A percentile compares a stretch with the other conserved stretches of the same genome.
These are phyloP conservation scores for Lyophyllum semitale DNA, from an alignment of 768 basidiomycete species.

Conservation along the genomic window DNA sequence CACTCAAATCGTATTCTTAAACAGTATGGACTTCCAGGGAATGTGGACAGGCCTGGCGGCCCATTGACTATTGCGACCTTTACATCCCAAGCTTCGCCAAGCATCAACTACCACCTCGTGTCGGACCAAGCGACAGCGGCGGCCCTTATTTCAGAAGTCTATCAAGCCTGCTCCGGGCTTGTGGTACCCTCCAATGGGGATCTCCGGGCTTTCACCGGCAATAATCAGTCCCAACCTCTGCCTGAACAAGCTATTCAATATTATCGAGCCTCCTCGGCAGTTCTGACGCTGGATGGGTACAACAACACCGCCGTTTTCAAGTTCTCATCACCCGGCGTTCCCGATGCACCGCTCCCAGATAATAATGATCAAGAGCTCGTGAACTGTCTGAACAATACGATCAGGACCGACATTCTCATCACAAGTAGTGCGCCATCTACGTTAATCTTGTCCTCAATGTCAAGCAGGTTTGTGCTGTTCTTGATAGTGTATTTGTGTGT, in stretches of 20 bases:
- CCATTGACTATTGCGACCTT: constrained; percentile 35
- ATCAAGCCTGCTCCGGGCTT: constrained; percentile 33
- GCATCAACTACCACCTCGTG: constrained; percentile 38
- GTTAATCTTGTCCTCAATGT: constrained; percentile 50
- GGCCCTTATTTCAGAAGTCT: constrained; percentile 33
- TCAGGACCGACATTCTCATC: too few relatives aligned
- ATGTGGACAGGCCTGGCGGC: constrained; percentile 48
- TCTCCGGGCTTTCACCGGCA: constrained; percentile 4
- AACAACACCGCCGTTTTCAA: constrained; percentile 64
- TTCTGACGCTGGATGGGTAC: constrained; percentile 62
- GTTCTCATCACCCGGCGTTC: constrained; percentile 28
- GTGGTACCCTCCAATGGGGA: too few relatives aligned
- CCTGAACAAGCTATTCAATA: constrained; percentile 51
- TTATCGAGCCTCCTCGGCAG: constrained; percentile 64
- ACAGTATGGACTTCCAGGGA: constrained; percentile 45
- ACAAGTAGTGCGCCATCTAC: too few relatives aligned
- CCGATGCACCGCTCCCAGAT: constrained; percentile 42
- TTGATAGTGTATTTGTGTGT: background rate
- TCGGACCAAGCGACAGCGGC: constrained; percentile 44
- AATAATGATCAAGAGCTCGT: too few relatives aligned
- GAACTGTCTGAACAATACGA: too few relatives aligned
- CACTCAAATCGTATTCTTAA: background rate
- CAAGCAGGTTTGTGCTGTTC: constrained; percentile 17
- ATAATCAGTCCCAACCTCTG: background rate
- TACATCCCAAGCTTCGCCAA: constrained; percentile 28